Conservation (phyloP, 352 stramenopile species). For the Pythium plurisporium region DNA sequence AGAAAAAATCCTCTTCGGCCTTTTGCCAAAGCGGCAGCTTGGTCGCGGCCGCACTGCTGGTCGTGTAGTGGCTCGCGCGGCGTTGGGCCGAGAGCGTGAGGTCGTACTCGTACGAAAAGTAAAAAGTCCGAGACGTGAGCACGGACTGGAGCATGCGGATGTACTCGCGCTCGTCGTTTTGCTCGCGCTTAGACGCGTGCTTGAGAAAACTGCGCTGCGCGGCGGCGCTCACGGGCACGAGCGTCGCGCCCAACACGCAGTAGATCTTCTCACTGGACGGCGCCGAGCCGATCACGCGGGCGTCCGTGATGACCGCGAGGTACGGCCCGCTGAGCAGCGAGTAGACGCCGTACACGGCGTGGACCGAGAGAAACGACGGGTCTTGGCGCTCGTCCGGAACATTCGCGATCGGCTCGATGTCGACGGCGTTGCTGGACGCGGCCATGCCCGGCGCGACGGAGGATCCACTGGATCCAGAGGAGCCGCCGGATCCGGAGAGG, state of each 20-base stretch:
- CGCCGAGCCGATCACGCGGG: slow-evolving; percentile 54
- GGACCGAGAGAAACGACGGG: slow-evolving; percentile 30
- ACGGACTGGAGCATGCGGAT: slow-evolving; percentile 51
- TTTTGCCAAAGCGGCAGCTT: slow-evolving; percentile 44
- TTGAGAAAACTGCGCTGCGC: slow-evolving; percentile 48
- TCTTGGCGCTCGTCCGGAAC: slow-evolving; percentile 36
- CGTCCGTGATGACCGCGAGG: slow-evolving; percentile 51
- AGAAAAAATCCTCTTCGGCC: slow-evolving; percentile 91
- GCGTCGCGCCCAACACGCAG: slow-evolving; percentile 42
- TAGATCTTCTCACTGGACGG: slow-evolving; percentile 60
- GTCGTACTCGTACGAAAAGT: slow-evolving; percentile 69
- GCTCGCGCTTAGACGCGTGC: slow-evolving; percentile 48
- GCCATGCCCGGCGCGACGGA: neutral
- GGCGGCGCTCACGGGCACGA: slow-evolving; percentile 46
- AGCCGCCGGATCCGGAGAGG: neutral
- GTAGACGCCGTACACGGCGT: slow-evolving; percentile 65
- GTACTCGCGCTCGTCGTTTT: slow-evolving; percentile 53
- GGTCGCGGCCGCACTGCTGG: slow-evolving; percentile 15
- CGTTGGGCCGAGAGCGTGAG: slow-evolving; percentile 58
- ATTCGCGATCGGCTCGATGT: slow-evolving; percentile 44
- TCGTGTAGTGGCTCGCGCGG: slow-evolving; percentile 26
- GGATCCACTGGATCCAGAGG: neutral
- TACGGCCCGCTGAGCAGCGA: slow-evolving; percentile 53
- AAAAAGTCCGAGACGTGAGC: slow-evolving; percentile 50
- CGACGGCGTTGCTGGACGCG: slow-evolving; percentile 31